Percentiles rank a stretch among this genome's conserved stretches.
phyloP scores from a whole-genome alignment of 345 rosid species.

The Eucalyptus erythrocorys region DNA sequence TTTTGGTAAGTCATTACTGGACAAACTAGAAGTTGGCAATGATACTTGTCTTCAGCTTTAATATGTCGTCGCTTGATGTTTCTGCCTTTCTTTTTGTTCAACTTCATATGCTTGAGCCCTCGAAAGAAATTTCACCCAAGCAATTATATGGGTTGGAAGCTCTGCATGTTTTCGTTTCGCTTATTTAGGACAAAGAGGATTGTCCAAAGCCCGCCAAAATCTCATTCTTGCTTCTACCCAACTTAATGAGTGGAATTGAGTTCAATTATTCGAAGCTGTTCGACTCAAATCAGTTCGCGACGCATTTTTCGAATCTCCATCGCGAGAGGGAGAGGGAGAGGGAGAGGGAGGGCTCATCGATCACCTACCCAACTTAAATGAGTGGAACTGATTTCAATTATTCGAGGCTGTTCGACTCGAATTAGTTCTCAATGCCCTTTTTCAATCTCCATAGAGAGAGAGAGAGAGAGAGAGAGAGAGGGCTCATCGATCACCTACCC shows the following conservation, averaged over 20 bases:
- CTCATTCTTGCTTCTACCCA: not conserved
- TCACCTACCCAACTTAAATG: too few species aligned
- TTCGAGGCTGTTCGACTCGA: too few species aligned
- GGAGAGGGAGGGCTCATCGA: not conserved
- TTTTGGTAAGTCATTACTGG: not conserved
- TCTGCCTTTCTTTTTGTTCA: not conserved
- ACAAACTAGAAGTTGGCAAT: not conserved
- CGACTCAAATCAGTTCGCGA: not conserved
- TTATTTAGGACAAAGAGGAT: not conserved
- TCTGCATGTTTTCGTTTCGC: constrained; percentile 39
- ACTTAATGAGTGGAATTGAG: not conserved
- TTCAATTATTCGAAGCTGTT: not conserved
- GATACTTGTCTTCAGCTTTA: not conserved
- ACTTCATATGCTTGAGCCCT: not conserved
- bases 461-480: not conserved
- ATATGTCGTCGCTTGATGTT: not conserved
- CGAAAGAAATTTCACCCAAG: not conserved
- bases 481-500: too few species aligned
- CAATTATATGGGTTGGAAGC: not conserved
- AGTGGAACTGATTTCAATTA: too few species aligned
- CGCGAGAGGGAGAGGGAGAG: too few species aligned
- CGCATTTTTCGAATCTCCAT: too few species aligned
- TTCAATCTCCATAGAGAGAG: not conserved
- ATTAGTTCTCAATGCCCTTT: too few species aligned
- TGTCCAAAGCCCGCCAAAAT: not conserved